Percentiles rank a stretch among this genome's conserved stretches.
These are phyloP conservation scores for Pseudogymnoascus sp. DNA, from an alignment of 2,329 filamentous ascomycete genomes.

Conservation along the genomic window DNA sequence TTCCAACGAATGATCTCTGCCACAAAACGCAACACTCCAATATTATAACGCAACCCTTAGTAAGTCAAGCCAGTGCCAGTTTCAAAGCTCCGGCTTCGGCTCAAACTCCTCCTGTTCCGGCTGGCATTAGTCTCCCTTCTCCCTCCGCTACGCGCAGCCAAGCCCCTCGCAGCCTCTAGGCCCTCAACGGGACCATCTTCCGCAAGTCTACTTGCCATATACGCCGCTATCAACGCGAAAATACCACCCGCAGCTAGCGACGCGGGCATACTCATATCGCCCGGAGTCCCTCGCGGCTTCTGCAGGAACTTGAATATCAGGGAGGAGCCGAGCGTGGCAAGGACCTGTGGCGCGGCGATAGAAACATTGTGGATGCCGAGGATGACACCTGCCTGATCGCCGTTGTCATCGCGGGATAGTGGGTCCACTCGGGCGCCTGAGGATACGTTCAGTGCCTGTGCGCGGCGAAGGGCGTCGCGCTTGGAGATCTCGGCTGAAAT, in stretches of 20 bases:
- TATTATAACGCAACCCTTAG: background rate
- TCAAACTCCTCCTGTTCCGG: constrained; percentile 5
- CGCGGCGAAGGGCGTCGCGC: constrained; percentile 60
- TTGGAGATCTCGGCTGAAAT: constrained; percentile 88
- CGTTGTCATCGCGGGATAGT: constrained; percentile 11
- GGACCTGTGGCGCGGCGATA: constrained; percentile 82
- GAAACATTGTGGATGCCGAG: constrained; percentile 94
- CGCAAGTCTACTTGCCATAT: constrained; percentile 38
- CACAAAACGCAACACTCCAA: background rate
- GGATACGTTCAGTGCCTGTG: constrained; percentile 32
- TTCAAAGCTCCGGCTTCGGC: constrained; percentile 9
- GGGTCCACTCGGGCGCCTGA: constrained; percentile 28
- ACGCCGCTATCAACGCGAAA: constrained; percentile 70
- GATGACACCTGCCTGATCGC: constrained; percentile 54
- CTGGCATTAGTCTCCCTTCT: constrained; percentile 5
- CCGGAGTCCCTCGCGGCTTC: constrained; percentile 76
- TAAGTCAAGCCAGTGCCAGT: background rate
- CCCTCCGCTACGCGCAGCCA: background rate
- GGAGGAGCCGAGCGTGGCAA: constrained; percentile 78
- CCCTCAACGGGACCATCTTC: constrained; percentile 20
- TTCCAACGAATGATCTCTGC: background rate
- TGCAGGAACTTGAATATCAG: constrained; percentile 79
- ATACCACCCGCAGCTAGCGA: constrained; percentile 78
- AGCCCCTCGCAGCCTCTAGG: background rate
- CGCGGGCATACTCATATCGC: constrained; percentile 80